A percentile compares a stretch with the other conserved stretches of the same genome.
Conservation (phyloP, 1,284 basidiomycete genomes). For the Rhodofomes roseus region DNA sequence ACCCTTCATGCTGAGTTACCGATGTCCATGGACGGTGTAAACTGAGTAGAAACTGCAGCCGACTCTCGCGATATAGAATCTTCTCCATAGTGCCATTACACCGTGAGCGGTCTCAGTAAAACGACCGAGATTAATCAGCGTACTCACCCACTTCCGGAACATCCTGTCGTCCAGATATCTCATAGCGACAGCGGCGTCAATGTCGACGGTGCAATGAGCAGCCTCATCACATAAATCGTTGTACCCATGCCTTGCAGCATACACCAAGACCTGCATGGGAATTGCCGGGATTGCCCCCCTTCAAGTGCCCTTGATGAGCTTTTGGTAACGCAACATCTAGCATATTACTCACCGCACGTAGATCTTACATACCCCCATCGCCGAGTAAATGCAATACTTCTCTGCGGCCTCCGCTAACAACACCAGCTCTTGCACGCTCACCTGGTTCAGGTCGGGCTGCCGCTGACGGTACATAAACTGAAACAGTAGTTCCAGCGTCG, state of each 20-base stretch:
- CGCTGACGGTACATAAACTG: constrained; percentile 8
- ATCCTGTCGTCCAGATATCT: neutral
- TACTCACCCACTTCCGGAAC: neutral
- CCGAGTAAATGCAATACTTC: constrained; percentile 9
- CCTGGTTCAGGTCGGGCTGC: neutral
- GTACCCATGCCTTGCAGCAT: constrained; percentile 1
- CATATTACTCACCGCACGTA: constrained; percentile 8
- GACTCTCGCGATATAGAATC: too few relatives aligned
- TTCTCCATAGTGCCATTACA: too few relatives aligned
- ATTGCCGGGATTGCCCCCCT: neutral
- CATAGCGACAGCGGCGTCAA: neutral
- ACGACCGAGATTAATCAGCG: too few relatives aligned
- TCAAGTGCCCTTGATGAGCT: neutral
- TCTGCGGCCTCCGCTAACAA: constrained; percentile 10
- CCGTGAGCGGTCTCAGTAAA: too few relatives aligned
- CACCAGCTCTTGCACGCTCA: neutral
- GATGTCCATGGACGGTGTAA: too few relatives aligned
- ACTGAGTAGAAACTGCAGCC: too few relatives aligned
- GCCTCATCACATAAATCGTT: neutral
- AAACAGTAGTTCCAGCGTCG: constrained; percentile 12
- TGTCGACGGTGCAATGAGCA: neutral
- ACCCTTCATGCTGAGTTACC: too few relatives aligned
- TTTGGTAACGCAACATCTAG: too few relatives aligned
- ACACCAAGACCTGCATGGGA: neutral
- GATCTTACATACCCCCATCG: constrained; percentile 8